Conservation (phyloP, 305 asterid species). For the Andrographis paniculata region DNA sequence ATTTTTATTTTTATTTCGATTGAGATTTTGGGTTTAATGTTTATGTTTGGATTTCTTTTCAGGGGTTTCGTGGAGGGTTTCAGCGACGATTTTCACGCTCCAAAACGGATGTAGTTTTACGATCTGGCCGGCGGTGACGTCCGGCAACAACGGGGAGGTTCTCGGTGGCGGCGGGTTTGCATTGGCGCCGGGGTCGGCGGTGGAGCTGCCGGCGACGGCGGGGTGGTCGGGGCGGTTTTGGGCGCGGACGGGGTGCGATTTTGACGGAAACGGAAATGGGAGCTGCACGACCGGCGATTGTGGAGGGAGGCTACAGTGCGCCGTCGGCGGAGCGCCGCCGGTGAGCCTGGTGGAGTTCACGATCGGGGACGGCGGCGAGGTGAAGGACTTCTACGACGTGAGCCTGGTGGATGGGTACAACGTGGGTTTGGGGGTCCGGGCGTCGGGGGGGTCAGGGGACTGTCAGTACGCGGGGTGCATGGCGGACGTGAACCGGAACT, state of each 20-base stretch:
- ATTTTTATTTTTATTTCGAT: too few relatives aligned
- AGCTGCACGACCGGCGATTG: slow-evolving; percentile 42
- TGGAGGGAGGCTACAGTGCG: slow-evolving; percentile 31
- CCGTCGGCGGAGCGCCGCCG: slow-evolving; percentile 48
- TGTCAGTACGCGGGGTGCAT: slow-evolving; percentile 44
- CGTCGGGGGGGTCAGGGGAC: slow-evolving; percentile 38
- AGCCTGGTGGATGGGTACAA: slow-evolving; percentile 62
- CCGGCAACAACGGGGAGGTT: slow-evolving; percentile 27
- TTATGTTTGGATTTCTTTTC: slow-evolving; percentile 17
- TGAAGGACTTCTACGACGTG: slow-evolving; percentile 48
- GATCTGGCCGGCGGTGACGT: slow-evolving; percentile 48
- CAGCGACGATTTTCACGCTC: slow-evolving; percentile 32
- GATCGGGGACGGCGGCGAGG: slow-evolving; percentile 29
- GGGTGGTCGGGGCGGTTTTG: slow-evolving; percentile 67
- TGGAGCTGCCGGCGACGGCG: slow-evolving; percentile 34
- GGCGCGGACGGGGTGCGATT: slow-evolving; percentile 51
- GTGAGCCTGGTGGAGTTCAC: slow-evolving; percentile 53
- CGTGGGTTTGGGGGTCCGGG: slow-evolving; percentile 36
- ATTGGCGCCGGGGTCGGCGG: slow-evolving; percentile 28
- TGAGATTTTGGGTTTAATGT: too few relatives aligned
- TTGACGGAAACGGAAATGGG: slow-evolving; percentile 33
- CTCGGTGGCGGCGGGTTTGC: slow-evolving; percentile 43
- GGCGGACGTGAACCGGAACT: slow-evolving; percentile 34
- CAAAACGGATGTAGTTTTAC: slow-evolving; percentile 39
- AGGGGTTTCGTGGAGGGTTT: slow-evolving; percentile 17